phyloP scores from a whole-genome alignment of 2,329 filamentous ascomycete genomes.

The Penicillium capsulatum region DNA sequence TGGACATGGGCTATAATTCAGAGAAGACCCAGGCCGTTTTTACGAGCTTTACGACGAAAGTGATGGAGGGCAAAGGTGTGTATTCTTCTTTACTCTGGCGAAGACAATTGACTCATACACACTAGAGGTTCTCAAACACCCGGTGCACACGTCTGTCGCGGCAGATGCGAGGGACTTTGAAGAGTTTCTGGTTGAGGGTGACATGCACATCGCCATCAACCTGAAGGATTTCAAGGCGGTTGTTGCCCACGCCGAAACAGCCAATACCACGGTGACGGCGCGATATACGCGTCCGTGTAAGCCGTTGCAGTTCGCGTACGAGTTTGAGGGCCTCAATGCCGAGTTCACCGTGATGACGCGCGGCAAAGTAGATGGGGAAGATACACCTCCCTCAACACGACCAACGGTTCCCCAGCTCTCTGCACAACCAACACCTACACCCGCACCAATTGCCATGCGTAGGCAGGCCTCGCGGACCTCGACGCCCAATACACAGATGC shows the following conservation, averaged over 20 bases:
- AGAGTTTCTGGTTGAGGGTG: conserved; percentile 55
- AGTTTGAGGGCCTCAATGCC: conserved; percentile 51
- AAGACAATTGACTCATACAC: conserved; percentile 9
- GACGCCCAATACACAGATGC: conserved; percentile 25
- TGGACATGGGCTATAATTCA: conserved; percentile 58
- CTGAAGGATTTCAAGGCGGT: conserved; percentile 65
- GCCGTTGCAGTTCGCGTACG: conserved; percentile 59
- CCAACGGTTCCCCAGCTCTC: conserved; percentile 39
- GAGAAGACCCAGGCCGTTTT: conserved; percentile 58
- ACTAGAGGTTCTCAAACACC: conserved; percentile 60
- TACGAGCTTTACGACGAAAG: conserved; percentile 63
- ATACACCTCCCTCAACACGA: conserved; percentile 39
- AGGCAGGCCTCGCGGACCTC: conserved; percentile 10
- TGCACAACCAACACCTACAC: conserved; percentile 37
- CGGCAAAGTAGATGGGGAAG: conserved; percentile 47
- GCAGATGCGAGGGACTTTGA: conserved; percentile 61
- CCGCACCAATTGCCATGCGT: conserved; percentile 18
- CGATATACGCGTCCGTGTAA: conserved; percentile 57
- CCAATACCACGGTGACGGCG: conserved; percentile 53
- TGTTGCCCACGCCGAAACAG: conserved; percentile 58
- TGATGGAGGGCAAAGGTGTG: conserved; percentile 59
- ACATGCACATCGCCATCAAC: conserved; percentile 59
- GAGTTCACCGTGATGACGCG: conserved; percentile 64
- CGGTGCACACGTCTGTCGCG: conserved; percentile 60
- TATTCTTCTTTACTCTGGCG: background rate